phyloP scores from a whole-genome alignment of 192 early-diverging fungal genomes.

The Gryganskiella cystojenkinii region DNA sequence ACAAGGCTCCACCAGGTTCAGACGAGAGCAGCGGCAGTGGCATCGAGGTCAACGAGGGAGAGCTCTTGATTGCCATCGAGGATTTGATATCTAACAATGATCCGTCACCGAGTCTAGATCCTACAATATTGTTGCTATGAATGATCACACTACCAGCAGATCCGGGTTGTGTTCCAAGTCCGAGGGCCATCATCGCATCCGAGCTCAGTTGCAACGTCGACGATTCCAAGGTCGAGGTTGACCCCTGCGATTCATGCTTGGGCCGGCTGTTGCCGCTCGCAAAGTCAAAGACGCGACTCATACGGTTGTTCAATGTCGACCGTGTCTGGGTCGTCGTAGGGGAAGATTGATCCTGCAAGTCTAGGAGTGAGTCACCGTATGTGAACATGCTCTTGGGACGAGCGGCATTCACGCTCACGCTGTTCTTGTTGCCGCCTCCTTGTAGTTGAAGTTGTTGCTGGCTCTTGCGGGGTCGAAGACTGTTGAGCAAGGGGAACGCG shows the following conservation, averaged over 20 bases:
- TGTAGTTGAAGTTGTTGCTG: constrained; percentile 18
- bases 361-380: not conserved
- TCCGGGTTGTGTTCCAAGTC: constrained; percentile 30
- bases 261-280: constrained; percentile 7
- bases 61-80: constrained; percentile 51
- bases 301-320: constrained; percentile 24
- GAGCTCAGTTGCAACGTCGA: constrained; percentile 25
- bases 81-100: constrained; percentile 19
- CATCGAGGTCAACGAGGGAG: constrained; percentile 29
- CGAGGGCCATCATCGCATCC: constrained; percentile 38
- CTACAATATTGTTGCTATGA: not conserved
- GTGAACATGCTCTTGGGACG: constrained; percentile 42
- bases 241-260: not conserved
- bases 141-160: constrained; percentile 22
- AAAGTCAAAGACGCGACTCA: constrained; percentile 48
- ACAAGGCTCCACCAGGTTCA: constrained; percentile 1
- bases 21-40: constrained; percentile 13
- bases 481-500: constrained; percentile 42
- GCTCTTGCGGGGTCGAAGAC: constrained; percentile 43
- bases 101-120: constrained; percentile 26
- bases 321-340: too few relatives aligned
- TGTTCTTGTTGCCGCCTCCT: constrained; percentile 3
- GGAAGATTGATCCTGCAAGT: constrained; percentile 15
- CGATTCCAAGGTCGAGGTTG: constrained; percentile 31
- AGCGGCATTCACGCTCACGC: not conserved